Evolutionary conservation across 495 filamentous ascomycete genomes (phyloP).

Genomic region (Chaetomidium leptoderma): DNA sequence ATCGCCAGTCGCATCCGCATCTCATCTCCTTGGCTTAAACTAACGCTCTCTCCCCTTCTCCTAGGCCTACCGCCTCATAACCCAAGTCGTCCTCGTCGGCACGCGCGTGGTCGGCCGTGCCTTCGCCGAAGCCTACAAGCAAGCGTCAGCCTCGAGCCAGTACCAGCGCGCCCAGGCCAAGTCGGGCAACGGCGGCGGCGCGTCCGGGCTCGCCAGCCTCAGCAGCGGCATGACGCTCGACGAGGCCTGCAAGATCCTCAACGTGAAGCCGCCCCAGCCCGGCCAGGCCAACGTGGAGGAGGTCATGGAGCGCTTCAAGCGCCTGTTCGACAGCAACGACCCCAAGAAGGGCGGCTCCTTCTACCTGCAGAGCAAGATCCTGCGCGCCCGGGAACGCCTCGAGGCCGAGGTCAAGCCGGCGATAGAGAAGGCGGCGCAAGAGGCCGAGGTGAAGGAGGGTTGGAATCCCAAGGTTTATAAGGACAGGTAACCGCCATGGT

Average conservation of each 20-base stretch:
- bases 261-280: constrained; percentile 81
- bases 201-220: constrained; percentile 42
- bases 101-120: constrained; percentile 87
- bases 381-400: constrained; percentile 85
- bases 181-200: constrained; percentile 40
- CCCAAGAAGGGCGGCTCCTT: constrained; percentile 94
- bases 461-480: constrained; percentile 96
- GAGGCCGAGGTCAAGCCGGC: constrained; percentile 67
- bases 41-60: neutral
- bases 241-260: constrained; percentile 96
- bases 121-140: constrained; percentile 85
- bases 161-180: constrained; percentile 65
- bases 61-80: constrained; percentile 92
- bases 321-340: constrained; percentile 88
- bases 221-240: constrained; percentile 79
- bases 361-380: constrained; percentile 94
- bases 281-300: constrained; percentile 72
- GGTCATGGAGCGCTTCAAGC: constrained; percentile 85
- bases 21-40: neutral
- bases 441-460: constrained; percentile 70
- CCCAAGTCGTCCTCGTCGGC: constrained; percentile 86
- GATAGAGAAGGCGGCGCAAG: constrained; percentile 49
- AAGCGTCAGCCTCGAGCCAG: constrained; percentile 80
- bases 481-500: constrained; percentile 58
- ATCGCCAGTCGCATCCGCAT: neutral